Percentiles rank a stretch among this genome's conserved stretches.
Evolutionary conservation across 2,329 filamentous ascomycete species (phyloP).

Genomic region (Dothiorella sarmentorum): DNA sequence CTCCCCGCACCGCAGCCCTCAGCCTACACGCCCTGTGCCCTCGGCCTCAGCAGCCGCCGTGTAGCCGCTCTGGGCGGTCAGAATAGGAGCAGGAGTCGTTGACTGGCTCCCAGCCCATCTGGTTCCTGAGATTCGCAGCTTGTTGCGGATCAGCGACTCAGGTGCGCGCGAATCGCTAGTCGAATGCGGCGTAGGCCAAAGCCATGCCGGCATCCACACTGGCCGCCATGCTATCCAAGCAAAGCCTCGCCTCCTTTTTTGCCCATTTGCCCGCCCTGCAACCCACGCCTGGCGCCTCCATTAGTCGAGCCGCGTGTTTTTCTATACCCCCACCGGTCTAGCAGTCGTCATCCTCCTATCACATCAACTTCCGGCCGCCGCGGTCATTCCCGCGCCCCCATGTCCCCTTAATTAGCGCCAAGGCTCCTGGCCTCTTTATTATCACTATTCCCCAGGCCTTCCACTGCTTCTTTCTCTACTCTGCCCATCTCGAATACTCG

Average conservation of each 20-base stretch:
- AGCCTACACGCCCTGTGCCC: neutral
- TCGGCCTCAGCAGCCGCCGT: neutral
- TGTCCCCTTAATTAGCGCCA: slow-evolving; percentile 17
- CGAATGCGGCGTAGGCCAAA: neutral
- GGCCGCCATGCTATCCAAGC: slow-evolving; percentile 9
- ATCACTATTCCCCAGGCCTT: slow-evolving; percentile 11
- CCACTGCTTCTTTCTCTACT: neutral
- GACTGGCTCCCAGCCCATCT: neutral
- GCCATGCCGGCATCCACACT: slow-evolving; percentile 15
- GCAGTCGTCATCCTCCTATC: slow-evolving; percentile 18
- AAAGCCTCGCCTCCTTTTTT: slow-evolving; percentile 12
- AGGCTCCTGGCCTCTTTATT: slow-evolving; percentile 13
- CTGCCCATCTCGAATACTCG: slow-evolving; percentile 13
- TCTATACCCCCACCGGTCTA: slow-evolving; percentile 5
- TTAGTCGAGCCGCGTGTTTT: slow-evolving; percentile 17
- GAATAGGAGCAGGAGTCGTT: slow-evolving; percentile 11
- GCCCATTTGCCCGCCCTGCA: slow-evolving; percentile 6
- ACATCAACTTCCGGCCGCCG: neutral
- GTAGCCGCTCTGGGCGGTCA: slow-evolving; percentile 1
- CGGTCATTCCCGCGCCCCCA: slow-evolving; percentile 13
- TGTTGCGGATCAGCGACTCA: slow-evolving; percentile 17
- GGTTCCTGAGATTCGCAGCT: slow-evolving; percentile 15
- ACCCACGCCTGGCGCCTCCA: neutral
- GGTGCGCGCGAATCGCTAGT: slow-evolving; percentile 2
- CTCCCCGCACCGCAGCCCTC: neutral